phyloP scores from a whole-genome alignment of 768 basidiomycete genomes.

The Gautieria morchelliformis region DNA sequence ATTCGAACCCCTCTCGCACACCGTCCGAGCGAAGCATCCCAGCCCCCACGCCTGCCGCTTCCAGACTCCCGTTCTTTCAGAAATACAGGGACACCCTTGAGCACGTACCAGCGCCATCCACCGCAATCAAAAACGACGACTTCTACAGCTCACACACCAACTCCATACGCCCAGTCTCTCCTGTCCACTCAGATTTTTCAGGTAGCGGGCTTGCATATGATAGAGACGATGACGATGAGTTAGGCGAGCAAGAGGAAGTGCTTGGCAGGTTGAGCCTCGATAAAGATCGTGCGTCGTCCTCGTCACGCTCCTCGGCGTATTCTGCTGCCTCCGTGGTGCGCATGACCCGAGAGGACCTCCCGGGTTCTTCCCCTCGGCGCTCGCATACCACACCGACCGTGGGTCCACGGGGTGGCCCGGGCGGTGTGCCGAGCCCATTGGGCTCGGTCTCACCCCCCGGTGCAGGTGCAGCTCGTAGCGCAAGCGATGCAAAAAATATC shows the following conservation, averaged over 20 bases:
- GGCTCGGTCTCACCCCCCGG: not conserved
- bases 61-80: slow-evolving; percentile 48
- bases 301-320: slow-evolving; percentile 2
- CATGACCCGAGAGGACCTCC: not conserved
- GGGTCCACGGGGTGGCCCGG: slow-evolving; percentile 6
- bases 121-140: slow-evolving; percentile 11
- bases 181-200: not conserved
- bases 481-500: slow-evolving; percentile 3
- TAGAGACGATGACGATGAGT: not conserved
- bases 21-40: not conserved
- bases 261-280: not conserved
- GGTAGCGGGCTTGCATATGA: slow-evolving; percentile 3
- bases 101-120: not conserved
- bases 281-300: not conserved
- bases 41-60: slow-evolving; percentile 16
- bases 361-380: not conserved
- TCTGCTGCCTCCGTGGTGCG: not conserved
- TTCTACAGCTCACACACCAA: slow-evolving; percentile 8
- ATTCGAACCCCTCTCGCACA: not conserved
- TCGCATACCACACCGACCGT: slow-evolving; percentile 7
- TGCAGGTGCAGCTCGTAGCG: not conserved
- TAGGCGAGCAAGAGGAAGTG: slow-evolving; percentile 1
- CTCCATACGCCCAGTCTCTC: slow-evolving; percentile 6
- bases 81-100: slow-evolving; percentile 32
- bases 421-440: slow-evolving; percentile 4